A percentile compares a stretch with the other conserved stretches of the same genome.
Conservation (phyloP, 345 rosid genomes). For the Acer saccharum region DNA sequence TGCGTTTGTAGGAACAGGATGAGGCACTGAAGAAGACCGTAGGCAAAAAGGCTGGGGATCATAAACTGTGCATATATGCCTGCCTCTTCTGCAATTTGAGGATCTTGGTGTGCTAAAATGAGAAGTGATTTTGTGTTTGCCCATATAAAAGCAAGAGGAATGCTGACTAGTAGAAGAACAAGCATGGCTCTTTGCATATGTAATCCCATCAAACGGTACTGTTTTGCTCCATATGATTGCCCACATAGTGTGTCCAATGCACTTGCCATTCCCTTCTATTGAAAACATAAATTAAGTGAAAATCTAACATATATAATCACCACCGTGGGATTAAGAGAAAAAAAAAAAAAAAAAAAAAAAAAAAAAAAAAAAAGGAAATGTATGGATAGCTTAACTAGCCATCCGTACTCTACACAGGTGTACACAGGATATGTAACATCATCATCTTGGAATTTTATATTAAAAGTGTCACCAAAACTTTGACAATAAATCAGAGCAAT, state of each 20-base stretch:
- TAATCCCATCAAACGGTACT: conserved; percentile 61
- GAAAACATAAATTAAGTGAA: background rate
- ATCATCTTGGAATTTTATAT: too few species aligned
- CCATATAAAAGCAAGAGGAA: conserved; percentile 78
- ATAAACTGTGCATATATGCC: conserved; percentile 64
- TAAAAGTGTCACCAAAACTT: too few species aligned
- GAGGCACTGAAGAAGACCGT: conserved; percentile 70
- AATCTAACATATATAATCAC: background rate
- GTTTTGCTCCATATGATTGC: conserved; percentile 83
- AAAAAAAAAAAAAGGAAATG: too few species aligned
- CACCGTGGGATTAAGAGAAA: background rate
- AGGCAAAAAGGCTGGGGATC: conserved; percentile 77
- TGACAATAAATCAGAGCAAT: too few species aligned
- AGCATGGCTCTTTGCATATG: conserved; percentile 80
- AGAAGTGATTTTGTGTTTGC: conserved; percentile 55
- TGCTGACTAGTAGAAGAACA: conserved; percentile 57
- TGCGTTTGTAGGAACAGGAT: conserved; percentile 78
- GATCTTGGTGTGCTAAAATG: conserved; percentile 51
- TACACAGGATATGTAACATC: too few species aligned
- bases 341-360: too few species aligned
- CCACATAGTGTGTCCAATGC: conserved; percentile 86
- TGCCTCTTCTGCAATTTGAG: conserved; percentile 51
- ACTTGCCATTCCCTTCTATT: conserved; percentile 78
- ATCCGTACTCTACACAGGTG: too few species aligned
- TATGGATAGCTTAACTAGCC: too few species aligned